phyloP scores from a whole-genome alignment of 352 stramenopile species.

The Phytophthora tubulina region DNA sequence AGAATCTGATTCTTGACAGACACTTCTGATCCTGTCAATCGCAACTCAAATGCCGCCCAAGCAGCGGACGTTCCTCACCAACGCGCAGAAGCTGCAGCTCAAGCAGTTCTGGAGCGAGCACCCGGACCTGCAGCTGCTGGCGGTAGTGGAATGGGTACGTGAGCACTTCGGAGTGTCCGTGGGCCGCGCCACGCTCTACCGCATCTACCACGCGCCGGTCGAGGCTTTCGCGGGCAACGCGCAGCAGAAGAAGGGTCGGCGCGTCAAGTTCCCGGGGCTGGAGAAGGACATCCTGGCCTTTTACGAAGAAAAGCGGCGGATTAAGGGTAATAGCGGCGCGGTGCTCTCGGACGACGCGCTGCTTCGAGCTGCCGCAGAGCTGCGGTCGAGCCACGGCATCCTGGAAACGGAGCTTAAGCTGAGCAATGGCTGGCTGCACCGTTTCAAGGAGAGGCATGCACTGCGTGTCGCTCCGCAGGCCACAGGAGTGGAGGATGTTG shows the following conservation, averaged over 20 bases:
- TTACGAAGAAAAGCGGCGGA: slow-evolving; percentile 28
- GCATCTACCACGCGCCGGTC: slow-evolving; percentile 47
- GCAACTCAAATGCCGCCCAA: slow-evolving; percentile 13
- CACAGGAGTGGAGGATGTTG: slow-evolving; percentile 1
- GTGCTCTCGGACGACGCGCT: slow-evolving; percentile 42
- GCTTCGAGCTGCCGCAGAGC: slow-evolving; percentile 38
- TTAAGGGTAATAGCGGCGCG: not conserved
- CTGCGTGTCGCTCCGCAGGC: slow-evolving; percentile 20
- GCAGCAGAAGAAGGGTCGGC: slow-evolving; percentile 46
- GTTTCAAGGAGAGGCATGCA: slow-evolving; percentile 54
- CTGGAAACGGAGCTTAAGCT: slow-evolving; percentile 48
- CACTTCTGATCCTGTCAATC: slow-evolving; percentile 9
- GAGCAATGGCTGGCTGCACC: slow-evolving; percentile 59
- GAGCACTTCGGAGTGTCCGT: slow-evolving; percentile 44
- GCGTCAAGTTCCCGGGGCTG: slow-evolving; percentile 58
- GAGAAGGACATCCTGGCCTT: slow-evolving; percentile 49
- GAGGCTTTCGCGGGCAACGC: slow-evolving; percentile 41
- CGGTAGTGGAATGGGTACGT: slow-evolving; percentile 48
- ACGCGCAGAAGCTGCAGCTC: slow-evolving; percentile 54
- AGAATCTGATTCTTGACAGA: slow-evolving; percentile 24
- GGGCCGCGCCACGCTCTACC: slow-evolving; percentile 59
- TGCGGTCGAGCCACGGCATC: slow-evolving; percentile 49
- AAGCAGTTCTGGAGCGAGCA: slow-evolving; percentile 47
- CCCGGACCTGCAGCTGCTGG: slow-evolving; percentile 39
- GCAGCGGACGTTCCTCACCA: slow-evolving; percentile 48